phyloP scores from a whole-genome alignment of 2,329 filamentous ascomycete species.

The Xylaria digitata region DNA sequence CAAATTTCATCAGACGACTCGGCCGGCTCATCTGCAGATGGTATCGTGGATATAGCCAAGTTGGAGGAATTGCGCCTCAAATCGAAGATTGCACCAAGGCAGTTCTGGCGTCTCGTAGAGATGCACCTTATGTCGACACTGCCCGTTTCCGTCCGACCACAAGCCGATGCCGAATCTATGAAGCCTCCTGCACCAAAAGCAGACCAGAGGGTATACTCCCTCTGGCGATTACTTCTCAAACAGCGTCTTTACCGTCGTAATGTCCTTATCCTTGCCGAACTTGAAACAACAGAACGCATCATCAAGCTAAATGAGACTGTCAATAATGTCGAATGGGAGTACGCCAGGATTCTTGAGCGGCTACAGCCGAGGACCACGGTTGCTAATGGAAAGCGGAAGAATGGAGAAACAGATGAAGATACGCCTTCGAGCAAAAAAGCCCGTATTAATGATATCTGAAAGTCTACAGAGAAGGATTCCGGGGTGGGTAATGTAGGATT shows the following conservation, averaged over 20 bases:
- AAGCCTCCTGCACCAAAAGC: constrained; percentile 58
- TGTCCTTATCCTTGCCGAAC: constrained; percentile 74
- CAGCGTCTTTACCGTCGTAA: constrained; percentile 81
- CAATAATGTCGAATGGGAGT: constrained; percentile 76
- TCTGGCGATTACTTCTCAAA: constrained; percentile 83
- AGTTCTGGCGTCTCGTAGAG: constrained; percentile 79
- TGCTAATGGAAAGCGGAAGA: constrained; percentile 61
- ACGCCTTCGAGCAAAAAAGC: constrained; percentile 58
- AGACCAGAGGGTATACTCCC: constrained; percentile 71
- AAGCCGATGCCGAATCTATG: constrained; percentile 49
- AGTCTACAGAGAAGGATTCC: neutral
- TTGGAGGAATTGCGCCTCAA: constrained; percentile 68
- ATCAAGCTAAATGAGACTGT: constrained; percentile 79
- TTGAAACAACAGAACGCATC: constrained; percentile 75
- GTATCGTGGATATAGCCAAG: constrained; percentile 67
- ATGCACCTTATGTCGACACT: constrained; percentile 76
- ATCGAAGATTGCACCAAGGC: constrained; percentile 79
- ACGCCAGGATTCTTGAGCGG: constrained; percentile 69
- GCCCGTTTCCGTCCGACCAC: constrained; percentile 66
- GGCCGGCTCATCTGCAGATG: constrained; percentile 48
- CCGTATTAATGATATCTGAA: constrained; percentile 52
- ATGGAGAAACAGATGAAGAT: constrained; percentile 45
- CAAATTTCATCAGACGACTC: constrained; percentile 44
- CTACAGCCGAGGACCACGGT: constrained; percentile 41
- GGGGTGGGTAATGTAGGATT: constrained; percentile 6